Evolutionary conservation across 495 filamentous ascomycete genomes (phyloP).

Genomic region (Aspergillus sclerotioniger): DNA sequence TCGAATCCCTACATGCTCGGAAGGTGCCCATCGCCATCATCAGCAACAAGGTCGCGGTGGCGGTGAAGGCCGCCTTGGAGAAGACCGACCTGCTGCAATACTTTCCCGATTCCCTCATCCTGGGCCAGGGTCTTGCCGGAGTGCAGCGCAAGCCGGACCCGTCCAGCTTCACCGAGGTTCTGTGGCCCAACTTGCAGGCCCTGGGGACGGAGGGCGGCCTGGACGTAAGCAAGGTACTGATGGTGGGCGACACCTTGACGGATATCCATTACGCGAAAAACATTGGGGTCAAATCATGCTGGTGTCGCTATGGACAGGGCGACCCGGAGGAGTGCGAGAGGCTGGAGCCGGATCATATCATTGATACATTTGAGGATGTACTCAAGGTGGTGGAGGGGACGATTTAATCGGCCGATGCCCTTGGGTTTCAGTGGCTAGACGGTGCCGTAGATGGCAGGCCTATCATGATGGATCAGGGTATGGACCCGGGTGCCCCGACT

Average conservation of each 20-base stretch:
- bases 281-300: constrained; percentile 10
- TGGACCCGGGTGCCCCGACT: too few relatives aligned
- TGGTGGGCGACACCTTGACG: constrained; percentile 20
- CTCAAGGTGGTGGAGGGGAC: neutral
- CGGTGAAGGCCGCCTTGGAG: constrained; percentile 22
- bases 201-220: neutral
- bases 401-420: neutral
- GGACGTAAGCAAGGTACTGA: constrained; percentile 15
- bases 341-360: constrained; percentile 12
- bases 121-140: constrained; percentile 22
- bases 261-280: constrained; percentile 19
- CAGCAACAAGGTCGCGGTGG: constrained; percentile 28
- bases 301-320: constrained; percentile 21
- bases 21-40: constrained; percentile 25
- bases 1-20: constrained; percentile 12
- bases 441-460: too few relatives aligned
- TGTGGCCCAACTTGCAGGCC: constrained; percentile 19
- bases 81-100: constrained; percentile 15
- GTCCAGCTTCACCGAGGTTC: constrained; percentile 23
- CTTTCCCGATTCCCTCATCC: constrained; percentile 22
- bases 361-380: constrained; percentile 10
- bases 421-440: too few relatives aligned
- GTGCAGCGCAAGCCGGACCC: constrained; percentile 28
- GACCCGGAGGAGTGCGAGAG: constrained; percentile 7
- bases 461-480: too few relatives aligned